These are phyloP conservation scores for Acrocalymma vagum DNA, from an alignment of 2,329 filamentous ascomycete species.

Conservation along the genomic window DNA sequence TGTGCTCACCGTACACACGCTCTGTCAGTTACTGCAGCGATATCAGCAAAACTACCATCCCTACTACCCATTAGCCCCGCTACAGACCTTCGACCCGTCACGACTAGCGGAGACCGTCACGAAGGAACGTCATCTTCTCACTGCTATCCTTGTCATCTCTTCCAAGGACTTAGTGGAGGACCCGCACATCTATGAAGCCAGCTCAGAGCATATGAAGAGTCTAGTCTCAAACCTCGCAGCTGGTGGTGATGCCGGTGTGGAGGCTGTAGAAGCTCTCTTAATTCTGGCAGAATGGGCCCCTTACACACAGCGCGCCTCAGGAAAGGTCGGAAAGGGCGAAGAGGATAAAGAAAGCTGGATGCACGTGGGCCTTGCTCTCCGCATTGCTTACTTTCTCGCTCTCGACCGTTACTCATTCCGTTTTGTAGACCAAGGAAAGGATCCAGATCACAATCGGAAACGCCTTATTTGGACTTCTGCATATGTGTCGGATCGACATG, in stretches of 20 bases:
- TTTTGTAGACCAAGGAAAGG: slow-evolving; percentile 66
- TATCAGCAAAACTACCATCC: slow-evolving; percentile 74
- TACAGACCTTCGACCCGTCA: slow-evolving; percentile 64
- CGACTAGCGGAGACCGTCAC: slow-evolving; percentile 65
- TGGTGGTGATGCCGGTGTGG: slow-evolving; percentile 72
- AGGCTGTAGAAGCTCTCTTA: slow-evolving; percentile 74
- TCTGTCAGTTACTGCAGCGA: slow-evolving; percentile 63
- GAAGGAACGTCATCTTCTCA: slow-evolving; percentile 72
- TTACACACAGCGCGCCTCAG: slow-evolving; percentile 68
- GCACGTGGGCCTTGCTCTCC: slow-evolving; percentile 75
- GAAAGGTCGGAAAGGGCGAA: slow-evolving; percentile 73
- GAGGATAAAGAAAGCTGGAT: slow-evolving; percentile 81
- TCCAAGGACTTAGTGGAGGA: slow-evolving; percentile 75
- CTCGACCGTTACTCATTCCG: slow-evolving; percentile 74
- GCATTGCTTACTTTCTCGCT: slow-evolving; percentile 74
- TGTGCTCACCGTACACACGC: slow-evolving; percentile 53
- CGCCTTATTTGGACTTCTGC: slow-evolving; percentile 72
- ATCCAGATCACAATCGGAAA: slow-evolving; percentile 68
- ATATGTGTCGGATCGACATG: slow-evolving; percentile 51
- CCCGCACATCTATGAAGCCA: slow-evolving; percentile 69
- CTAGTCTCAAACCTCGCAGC: slow-evolving; percentile 73
- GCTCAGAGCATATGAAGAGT: slow-evolving; percentile 74
- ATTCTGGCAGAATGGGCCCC: slow-evolving; percentile 78
- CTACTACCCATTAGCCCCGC: slow-evolving; percentile 73
- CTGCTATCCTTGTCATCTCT: slow-evolving; percentile 74